phyloP scores from a whole-genome alignment of 192 early-diverging fungal species.

The Chytriomyces confervae region DNA sequence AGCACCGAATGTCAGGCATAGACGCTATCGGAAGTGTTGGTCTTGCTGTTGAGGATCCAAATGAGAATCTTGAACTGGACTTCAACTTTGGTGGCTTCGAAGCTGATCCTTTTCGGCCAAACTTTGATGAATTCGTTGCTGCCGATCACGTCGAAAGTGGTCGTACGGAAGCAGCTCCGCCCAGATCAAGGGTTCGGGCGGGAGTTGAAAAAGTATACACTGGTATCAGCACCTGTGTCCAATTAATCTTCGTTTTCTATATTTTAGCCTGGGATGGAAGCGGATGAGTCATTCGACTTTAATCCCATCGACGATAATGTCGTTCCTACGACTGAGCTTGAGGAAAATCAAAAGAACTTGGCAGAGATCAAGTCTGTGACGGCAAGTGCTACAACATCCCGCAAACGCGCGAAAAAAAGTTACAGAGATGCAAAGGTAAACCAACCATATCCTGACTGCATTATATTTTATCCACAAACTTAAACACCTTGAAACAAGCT shows the following conservation, averaged over 20 bases:
- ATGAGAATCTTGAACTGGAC: neutral
- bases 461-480: neutral
- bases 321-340: neutral
- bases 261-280: too few species aligned
- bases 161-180: too few species aligned
- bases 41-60: neutral
- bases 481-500: neutral
- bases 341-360: neutral
- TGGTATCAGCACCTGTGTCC: too few species aligned
- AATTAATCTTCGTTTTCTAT: too few species aligned
- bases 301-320: neutral
- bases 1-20: neutral
- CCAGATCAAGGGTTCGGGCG: too few species aligned
- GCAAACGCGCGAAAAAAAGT: slow-evolving; percentile 10
- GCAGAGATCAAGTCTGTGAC: too few species aligned
- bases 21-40: neutral
- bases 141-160: too few species aligned
- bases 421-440: neutral
- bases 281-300: too few species aligned
- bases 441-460: neutral
- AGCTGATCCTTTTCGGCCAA: too few species aligned
- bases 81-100: neutral
- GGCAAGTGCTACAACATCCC: neutral
- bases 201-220: too few species aligned
- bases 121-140: too few species aligned